Evolutionary conservation across 73 alveolate species (phyloP), one percentile per base, ranked within the genome.

Genomic region (Blepharisma stoltei): DNA sequence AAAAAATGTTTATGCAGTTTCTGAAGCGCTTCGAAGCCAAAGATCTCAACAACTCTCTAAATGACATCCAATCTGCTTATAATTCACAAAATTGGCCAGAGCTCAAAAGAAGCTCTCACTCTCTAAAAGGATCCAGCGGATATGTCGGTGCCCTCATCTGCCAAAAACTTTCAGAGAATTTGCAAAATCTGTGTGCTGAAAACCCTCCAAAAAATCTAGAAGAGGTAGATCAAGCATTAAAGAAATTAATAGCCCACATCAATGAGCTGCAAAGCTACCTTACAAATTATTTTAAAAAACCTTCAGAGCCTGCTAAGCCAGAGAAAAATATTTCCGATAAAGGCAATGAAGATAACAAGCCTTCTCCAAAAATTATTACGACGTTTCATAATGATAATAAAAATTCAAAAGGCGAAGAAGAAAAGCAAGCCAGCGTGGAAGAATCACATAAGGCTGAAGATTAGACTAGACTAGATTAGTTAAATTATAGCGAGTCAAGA

Each of bases 91-190:
- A 60, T 47, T 60, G 73, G 73, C 18, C 14, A 14, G 73, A 60
- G 46, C 46, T 60, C n/a, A 60, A 60, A 25, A 60, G 73, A 60
- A 20, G 48, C 37, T n/a, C 73, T 20, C 73, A 60, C 23, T 60
- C 73, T 14, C 23, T 60, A 60, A 60, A 60, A 60, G 73, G 73
- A 9, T 14, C 73, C 38, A 60, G 73, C 23, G 14, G 46, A 8
- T 60, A 60, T 38, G 23, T 60, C 38, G 73, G 73, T 2, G 73
- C 73, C 18, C 37, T 9, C 18, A 60, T 11, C 0, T 60, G 73
- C 5, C 38, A 38, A 60, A 25, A 14, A 38, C 37, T 60, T 20
- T 60, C 73, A 11, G 73, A 60, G 5, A 14, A 18, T 14, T 38
- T 60, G 2, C 73, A 60, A 60, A 20, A 20, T 9, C 18, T 25